phyloP scores from a whole-genome alignment of 1,139 yeast species.

The Debaryomycetaceae sp. region DNA sequence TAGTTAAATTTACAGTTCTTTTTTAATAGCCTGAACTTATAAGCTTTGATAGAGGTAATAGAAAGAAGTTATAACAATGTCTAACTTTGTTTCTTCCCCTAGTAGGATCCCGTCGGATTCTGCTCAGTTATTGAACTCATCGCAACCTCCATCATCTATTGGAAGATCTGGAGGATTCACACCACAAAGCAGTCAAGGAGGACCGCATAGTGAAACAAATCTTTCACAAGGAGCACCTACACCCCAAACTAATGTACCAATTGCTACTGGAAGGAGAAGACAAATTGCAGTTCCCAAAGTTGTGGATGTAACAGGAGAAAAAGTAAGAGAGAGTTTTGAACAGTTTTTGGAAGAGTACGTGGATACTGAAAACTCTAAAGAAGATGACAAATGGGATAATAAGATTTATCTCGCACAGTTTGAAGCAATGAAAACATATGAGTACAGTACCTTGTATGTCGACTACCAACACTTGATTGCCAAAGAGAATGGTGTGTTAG shows the following conservation, averaged over 20 bases:
- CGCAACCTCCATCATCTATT: conserved; percentile 44
- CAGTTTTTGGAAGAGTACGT: conserved; percentile 69
- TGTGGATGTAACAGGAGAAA: conserved; percentile 88
- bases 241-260: conserved; percentile 17
- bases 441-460: conserved; percentile 74
- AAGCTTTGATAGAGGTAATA: background rate
- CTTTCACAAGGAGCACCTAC: conserved; percentile 16
- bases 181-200: conserved; percentile 15
- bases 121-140: conserved; percentile 40
- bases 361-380: conserved; percentile 32
- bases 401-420: conserved; percentile 75
- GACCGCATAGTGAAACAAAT: conserved; percentile 19
- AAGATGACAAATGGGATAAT: conserved; percentile 46
- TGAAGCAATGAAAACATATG: conserved; percentile 74
- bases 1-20: background rate
- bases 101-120: conserved; percentile 46
- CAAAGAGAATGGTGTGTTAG: conserved; percentile 82
- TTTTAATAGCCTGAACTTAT: background rate
- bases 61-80: conserved; percentile 20
- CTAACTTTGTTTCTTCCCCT: conserved; percentile 47
- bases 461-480: conserved; percentile 78
- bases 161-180: conserved; percentile 35
- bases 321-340: conserved; percentile 88
- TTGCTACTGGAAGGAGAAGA: conserved; percentile 40
- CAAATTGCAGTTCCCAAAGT: conserved; percentile 78